A percentile compares a stretch with the other conserved stretches of the same genome.
Conservation (phyloP, 1,284 basidiomycete genomes). For the Anthracocystis setariae region DNA sequence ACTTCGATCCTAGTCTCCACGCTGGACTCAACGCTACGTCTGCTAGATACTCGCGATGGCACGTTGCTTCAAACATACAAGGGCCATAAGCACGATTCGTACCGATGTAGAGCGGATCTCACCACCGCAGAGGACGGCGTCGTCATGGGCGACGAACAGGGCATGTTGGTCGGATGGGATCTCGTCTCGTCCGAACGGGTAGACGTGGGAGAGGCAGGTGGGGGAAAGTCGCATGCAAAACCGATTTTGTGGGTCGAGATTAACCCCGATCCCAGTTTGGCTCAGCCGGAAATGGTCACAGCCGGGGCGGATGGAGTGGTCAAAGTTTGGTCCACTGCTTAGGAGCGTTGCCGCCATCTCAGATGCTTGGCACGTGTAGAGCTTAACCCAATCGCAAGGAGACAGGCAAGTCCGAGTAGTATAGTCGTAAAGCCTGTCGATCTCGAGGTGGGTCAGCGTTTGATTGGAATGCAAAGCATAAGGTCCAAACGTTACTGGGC, state of each 20-base stretch:
- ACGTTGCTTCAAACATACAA: conserved; percentile 85
- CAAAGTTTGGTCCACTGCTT: conserved; percentile 53
- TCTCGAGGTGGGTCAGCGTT: too few species aligned
- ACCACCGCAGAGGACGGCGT: conserved; percentile 80
- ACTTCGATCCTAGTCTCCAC: conserved; percentile 83
- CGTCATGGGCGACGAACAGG: conserved; percentile 88
- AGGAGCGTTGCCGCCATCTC: neutral
- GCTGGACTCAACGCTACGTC: conserved; percentile 82
- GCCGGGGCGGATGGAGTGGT: conserved; percentile 75
- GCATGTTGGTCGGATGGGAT: conserved; percentile 89
- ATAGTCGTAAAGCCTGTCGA: too few species aligned
- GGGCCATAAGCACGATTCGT: conserved; percentile 79
- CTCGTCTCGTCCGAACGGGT: conserved; percentile 71
- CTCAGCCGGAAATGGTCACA: conserved; percentile 76
- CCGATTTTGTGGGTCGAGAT: conserved; percentile 90
- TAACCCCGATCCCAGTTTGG: conserved; percentile 71
- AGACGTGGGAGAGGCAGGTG: conserved; percentile 71
- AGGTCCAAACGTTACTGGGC: too few species aligned
- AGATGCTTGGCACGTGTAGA: too few species aligned
- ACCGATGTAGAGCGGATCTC: conserved; percentile 84
- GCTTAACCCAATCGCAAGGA: too few species aligned
- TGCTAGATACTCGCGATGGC: conserved; percentile 86
- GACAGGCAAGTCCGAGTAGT: too few species aligned
- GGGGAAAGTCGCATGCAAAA: conserved; percentile 82
- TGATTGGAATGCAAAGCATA: too few species aligned